Base-by-base conservation (phyloP, 2,329 filamentous ascomycete genomes). In the Arthroderma uncinatum region DNA sequence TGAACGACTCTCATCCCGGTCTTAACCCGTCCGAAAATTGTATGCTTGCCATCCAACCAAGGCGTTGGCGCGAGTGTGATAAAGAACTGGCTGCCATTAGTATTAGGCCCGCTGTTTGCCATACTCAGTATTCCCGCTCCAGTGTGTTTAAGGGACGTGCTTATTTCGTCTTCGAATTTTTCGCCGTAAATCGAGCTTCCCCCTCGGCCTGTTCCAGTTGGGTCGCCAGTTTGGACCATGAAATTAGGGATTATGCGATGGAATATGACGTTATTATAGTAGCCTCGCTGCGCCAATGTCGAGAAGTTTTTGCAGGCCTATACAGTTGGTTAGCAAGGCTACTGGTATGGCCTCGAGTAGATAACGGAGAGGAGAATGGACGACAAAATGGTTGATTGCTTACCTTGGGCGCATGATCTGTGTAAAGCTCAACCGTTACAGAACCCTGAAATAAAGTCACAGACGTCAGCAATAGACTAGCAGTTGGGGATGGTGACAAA, bases 41-140 rank as follows among this genome's bases (percentile, higher is more conserved):
- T 95, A 71, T 98, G 92, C 73, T 95, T 96, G 21, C 91, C 90
- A 73, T 98, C 93, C 59, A 98, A 74, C 92, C 92, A 97, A 0
- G 93, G 93, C 14, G 93, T 92, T 3, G 92, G 92, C 6, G 90
- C 92, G 34, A 97, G 78, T 0, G 93, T 97, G 63, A 98, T 84
- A 70, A 97, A 97, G 74, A 97, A 98, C 74, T 97, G 93, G 58
- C 83, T 89, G 21, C 92, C 92, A 71, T 97, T 97, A 36, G 92
- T 95, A 71, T 97, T 83, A 7, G 89, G 88, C 0, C 93, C 93
- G 14, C 85, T 84, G 73, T 98, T 98, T 59, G 93, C 93, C 93
- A 98, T 98, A 74, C 85, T 90, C 65, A 98, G 76, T n/a, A 97
- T 79, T 0, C 92, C 92, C 2, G 92, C 91, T 37, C 92, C 92